A percentile compares a stretch with the other conserved stretches of the same genome.
Conservation (phyloP, 2,329 filamentous ascomycete species). For the Fonsecaea multimorphosa region DNA sequence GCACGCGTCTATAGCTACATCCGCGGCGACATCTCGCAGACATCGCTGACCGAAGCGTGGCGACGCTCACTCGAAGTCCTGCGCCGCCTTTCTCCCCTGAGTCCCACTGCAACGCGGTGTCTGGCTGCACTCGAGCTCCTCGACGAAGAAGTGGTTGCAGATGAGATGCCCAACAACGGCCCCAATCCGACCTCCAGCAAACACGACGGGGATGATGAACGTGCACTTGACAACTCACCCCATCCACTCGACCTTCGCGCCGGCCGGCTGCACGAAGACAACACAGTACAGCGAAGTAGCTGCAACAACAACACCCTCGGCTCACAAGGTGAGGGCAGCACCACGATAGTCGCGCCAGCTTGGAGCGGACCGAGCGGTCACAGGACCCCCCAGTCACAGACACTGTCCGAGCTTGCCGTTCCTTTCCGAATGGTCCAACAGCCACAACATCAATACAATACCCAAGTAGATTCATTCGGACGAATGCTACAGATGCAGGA, state of each 20-base stretch:
- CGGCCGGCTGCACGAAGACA: not conserved
- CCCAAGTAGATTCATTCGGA: not conserved
- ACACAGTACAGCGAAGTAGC: not conserved
- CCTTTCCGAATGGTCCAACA: not conserved
- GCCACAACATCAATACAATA: not conserved
- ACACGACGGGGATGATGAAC: not conserved
- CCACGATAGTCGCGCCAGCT: not conserved
- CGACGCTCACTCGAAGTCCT: conserved; percentile 1
- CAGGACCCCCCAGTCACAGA: not conserved
- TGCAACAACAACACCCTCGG: not conserved
- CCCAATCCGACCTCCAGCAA: not conserved
- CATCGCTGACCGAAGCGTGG: conserved; percentile 1
- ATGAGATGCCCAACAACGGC: not conserved
- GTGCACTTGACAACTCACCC: not conserved
- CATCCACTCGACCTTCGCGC: not conserved
- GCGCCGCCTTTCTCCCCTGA: not conserved
- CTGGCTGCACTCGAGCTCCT: conserved; percentile 1
- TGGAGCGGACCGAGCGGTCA: not conserved
- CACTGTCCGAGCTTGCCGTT: not conserved
- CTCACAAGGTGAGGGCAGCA: not conserved
- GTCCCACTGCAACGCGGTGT: conserved; percentile 7
- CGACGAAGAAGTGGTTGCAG: not conserved
- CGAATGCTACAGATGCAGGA: not conserved
- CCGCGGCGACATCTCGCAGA: not conserved
- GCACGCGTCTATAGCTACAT: not conserved